phyloP scores from a whole-genome alignment of 768 basidiomycete genomes.

The Cytidiella melzeri region DNA sequence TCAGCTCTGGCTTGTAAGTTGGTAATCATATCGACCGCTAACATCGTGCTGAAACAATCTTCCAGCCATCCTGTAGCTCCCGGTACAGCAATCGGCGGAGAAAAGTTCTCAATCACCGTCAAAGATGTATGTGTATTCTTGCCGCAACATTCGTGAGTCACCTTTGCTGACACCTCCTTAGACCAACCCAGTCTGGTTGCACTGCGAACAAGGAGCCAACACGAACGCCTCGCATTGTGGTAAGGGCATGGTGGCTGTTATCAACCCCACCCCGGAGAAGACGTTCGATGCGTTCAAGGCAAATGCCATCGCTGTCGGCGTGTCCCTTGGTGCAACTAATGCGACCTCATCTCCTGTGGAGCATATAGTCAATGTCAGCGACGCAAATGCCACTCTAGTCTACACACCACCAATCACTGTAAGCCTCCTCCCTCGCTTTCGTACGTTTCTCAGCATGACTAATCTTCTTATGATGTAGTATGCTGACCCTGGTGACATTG shows the following conservation, averaged over 20 bases:
- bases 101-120: neutral
- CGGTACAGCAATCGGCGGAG: neutral
- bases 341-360: conserved; percentile 25
- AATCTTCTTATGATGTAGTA: neutral
- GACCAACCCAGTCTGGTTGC: conserved; percentile 1
- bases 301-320: conserved; percentile 48
- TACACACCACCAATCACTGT: neutral
- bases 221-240: conserved; percentile 54
- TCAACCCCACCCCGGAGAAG: conserved; percentile 21
- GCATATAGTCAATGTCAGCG: conserved; percentile 1
- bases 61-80: neutral
- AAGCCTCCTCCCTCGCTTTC: neutral
- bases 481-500: conserved; percentile 17
- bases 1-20: conserved; percentile 46
- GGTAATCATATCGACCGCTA: conserved; percentile 38
- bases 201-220: conserved; percentile 14
- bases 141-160: neutral
- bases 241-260: conserved; percentile 27
- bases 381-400: neutral
- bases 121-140: neutral
- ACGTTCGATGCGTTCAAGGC: conserved; percentile 45
- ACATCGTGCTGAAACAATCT: conserved; percentile 40
- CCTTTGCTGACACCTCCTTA: neutral
- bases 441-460: neutral
- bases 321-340: conserved; percentile 35